Evolutionary conservation across 306 rosid genomes (phyloP), one percentile per base, ranked within the genome.

Genomic region (Cucurbita pepo): DNA sequence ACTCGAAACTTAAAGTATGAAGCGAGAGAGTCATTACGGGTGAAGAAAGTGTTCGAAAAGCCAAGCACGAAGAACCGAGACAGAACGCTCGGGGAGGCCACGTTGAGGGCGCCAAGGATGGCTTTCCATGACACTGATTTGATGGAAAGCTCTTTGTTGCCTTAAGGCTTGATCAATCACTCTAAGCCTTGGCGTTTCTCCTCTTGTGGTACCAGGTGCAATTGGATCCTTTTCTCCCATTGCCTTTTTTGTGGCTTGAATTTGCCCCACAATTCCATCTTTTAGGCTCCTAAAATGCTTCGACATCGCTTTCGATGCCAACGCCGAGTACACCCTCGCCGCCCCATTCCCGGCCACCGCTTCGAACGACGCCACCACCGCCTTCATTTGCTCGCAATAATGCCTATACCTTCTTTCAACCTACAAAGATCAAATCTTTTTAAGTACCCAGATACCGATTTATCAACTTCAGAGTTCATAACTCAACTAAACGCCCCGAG

Each of bases 71-170:
- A 93, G 97, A 56, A 93, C 78, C 0, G 98, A 90, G 66, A 93
- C 98, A 4, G 98, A 89, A 7, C 97, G 77, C 45, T 93, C 97
- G 0, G 98, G 98, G 38, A 93, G 98, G 78, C 98, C 98, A 15
- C 98, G 98, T 71, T 93, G 98, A 48, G 98, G 98, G 34, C 98
- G 79, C 98, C 98, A 93, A 1, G 99, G 99, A 73, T 95, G 99
- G 10, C 77, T 86, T 70, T 95, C 99, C 95, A 95, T 91, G 87
- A 95, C 81, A 81, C 56, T 85, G 76, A 91, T 89, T 78, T 95
- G 99, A 40, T 95, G 99, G 41, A 89, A 91, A 1, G 96, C 97
- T 55, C 90, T 79, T 63, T 91, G 97, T 76, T 91, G 96, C 21
- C 97, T 81, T 0, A 95, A 74, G 10, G 95, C 45, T 69, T 88